phyloP scores from a whole-genome alignment of 2,329 filamentous ascomycete species.

The Neofusicoccum umdonicola region DNA sequence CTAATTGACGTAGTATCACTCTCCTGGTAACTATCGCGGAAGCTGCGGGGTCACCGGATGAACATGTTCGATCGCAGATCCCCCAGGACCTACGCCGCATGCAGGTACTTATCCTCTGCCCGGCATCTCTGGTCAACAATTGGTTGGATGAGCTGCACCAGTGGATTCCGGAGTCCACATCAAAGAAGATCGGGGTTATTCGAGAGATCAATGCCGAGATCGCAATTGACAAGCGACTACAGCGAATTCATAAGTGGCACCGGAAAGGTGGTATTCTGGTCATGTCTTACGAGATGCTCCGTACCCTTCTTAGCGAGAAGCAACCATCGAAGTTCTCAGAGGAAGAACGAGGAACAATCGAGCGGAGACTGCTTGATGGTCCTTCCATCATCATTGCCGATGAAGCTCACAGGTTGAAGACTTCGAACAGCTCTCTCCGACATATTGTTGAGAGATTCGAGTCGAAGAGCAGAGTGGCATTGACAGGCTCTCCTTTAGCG shows the following conservation, averaged over 20 bases:
- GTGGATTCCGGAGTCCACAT: conserved; percentile 54
- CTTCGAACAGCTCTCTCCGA: conserved; percentile 54
- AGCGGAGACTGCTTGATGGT: conserved; percentile 49
- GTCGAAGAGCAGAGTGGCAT: conserved; percentile 71
- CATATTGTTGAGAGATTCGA: conserved; percentile 57
- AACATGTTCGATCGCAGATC: conserved; percentile 61
- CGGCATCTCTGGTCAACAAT: conserved; percentile 72
- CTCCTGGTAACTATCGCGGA: conserved; percentile 73
- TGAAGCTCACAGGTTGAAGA: conserved; percentile 81
- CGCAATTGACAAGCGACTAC: conserved; percentile 36
- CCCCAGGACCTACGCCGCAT: conserved; percentile 58
- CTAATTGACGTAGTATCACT: conserved; percentile 55
- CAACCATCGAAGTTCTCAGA: not conserved
- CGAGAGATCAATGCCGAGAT: conserved; percentile 53
- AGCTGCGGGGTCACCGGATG: conserved; percentile 60
- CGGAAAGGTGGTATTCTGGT: conserved; percentile 69
- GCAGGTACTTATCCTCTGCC: conserved; percentile 70
- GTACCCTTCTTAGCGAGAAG: conserved; percentile 34
- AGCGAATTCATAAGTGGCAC: conserved; percentile 54
- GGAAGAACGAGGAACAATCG: conserved; percentile 25
- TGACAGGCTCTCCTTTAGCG: conserved; percentile 82
- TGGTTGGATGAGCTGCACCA: conserved; percentile 74
- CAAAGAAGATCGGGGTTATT: conserved; percentile 53
- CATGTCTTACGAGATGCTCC: conserved; percentile 70
- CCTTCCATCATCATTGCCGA: conserved; percentile 78